phyloP scores from a whole-genome alignment of 2,329 filamentous ascomycete genomes.

The Colletotrichum higginsianum region DNA sequence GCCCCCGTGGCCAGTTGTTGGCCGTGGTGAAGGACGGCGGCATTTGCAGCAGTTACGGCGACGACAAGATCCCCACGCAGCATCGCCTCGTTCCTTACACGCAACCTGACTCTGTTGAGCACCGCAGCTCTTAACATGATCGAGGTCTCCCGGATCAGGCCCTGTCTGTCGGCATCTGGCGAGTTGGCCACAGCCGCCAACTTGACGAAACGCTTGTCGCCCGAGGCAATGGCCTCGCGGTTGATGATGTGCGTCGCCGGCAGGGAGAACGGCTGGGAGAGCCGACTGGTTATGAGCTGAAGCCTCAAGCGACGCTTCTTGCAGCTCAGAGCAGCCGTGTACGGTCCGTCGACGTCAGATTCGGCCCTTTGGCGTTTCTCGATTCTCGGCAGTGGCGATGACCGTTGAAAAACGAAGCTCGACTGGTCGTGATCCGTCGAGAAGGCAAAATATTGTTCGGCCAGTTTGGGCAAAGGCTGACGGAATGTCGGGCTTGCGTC shows the following conservation, averaged over 20 bases:
- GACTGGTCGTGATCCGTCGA: background rate
- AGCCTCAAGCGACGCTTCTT: slow-evolving; percentile 79
- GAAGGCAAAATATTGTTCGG: background rate
- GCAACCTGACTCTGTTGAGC: slow-evolving; percentile 71
- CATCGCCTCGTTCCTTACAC: slow-evolving; percentile 57
- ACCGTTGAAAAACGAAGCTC: slow-evolving; percentile 25
- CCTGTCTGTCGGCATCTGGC: slow-evolving; percentile 53
- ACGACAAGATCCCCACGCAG: slow-evolving; percentile 51
- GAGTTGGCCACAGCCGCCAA: slow-evolving; percentile 56
- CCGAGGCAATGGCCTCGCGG: slow-evolving; percentile 64
- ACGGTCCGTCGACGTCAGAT: slow-evolving; percentile 73
- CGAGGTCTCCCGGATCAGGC: slow-evolving; percentile 62
- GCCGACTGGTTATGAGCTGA: slow-evolving; percentile 77
- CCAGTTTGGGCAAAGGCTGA: background rate
- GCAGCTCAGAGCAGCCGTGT: slow-evolving; percentile 63
- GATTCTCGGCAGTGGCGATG: background rate
- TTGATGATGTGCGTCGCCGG: slow-evolving; percentile 80
- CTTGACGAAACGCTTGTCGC: slow-evolving; percentile 65
- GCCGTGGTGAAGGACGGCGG: slow-evolving; percentile 53
- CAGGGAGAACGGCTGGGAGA: slow-evolving; percentile 78
- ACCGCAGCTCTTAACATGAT: slow-evolving; percentile 76
- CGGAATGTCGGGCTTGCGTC: background rate
- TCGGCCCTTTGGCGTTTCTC: slow-evolving; percentile 55
- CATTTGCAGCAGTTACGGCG: slow-evolving; percentile 51
- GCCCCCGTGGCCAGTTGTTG: slow-evolving; percentile 52